Conservation (phyloP, 1,284 basidiomycete species). For the Austroboletus novae-zelandiae region DNA sequence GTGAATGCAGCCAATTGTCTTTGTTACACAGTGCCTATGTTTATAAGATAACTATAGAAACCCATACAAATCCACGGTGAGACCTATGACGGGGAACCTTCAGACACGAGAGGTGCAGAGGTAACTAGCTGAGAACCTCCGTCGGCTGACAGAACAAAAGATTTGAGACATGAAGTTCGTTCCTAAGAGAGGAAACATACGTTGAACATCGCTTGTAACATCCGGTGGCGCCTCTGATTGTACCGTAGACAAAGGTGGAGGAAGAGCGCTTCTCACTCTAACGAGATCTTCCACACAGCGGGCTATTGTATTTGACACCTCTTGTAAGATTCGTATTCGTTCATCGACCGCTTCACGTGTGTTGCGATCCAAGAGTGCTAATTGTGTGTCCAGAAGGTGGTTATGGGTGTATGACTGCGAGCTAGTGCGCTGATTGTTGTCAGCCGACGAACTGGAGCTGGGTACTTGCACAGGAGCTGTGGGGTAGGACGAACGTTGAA, state of each 20-base stretch:
- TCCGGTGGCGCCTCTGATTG: constrained; percentile 1
- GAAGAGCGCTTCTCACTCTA: constrained; percentile 67
- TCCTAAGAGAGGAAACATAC: constrained; percentile 13
- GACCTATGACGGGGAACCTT: constrained; percentile 3
- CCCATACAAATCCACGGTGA: neutral
- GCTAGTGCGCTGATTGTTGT: neutral
- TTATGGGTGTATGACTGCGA: constrained; percentile 19
- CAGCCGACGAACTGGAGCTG: neutral
- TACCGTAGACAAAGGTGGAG: constrained; percentile 29
- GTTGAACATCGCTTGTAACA: constrained; percentile 2
- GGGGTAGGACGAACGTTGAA: neutral
- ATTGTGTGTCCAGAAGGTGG: constrained; percentile 54
- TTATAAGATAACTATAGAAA: constrained; percentile 4
- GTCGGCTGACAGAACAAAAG: constrained; percentile 3
- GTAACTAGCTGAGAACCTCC: neutral
- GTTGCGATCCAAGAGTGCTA: constrained; percentile 56
- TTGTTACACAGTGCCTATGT: constrained; percentile 1
- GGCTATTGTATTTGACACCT: constrained; percentile 67
- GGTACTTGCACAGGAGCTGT: neutral
- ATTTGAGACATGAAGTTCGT: constrained; percentile 4
- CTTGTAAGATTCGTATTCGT: constrained; percentile 71
- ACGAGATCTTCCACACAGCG: constrained; percentile 76
- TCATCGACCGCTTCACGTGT: constrained; percentile 83
- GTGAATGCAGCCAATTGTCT: constrained; percentile 2
- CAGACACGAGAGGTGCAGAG: neutral